These are phyloP conservation scores for Fusarium tjaetaba DNA, from an alignment of 2,329 filamentous ascomycete species.

Conservation along the genomic window DNA sequence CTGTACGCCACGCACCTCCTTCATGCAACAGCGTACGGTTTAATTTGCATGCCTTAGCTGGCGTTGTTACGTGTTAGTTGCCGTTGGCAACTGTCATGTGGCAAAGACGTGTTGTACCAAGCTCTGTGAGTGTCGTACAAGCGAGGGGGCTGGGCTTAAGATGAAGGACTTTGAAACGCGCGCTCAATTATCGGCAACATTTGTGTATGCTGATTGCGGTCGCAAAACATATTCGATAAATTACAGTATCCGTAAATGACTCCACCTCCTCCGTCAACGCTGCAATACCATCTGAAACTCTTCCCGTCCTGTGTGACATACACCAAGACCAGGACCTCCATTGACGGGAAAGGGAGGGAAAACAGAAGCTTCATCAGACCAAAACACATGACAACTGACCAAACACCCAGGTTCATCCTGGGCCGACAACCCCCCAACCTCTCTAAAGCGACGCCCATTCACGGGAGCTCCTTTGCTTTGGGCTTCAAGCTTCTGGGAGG, in stretches of 20 bases:
- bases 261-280: background rate
- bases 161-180: background rate
- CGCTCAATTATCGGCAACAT: background rate
- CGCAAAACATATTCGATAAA: background rate
- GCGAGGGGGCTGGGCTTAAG: background rate
- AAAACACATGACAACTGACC: background rate
- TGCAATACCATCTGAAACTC: background rate
- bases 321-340: background rate
- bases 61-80: background rate
- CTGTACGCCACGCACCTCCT: background rate
- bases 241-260: background rate
- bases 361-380: background rate
- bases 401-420: background rate
- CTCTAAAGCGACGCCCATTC: too few species aligned
- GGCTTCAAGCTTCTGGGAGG: background rate
- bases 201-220: background rate
- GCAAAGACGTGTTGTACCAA: too few species aligned
- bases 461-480: background rate
- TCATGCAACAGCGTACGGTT: background rate
- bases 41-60: background rate
- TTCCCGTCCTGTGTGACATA: background rate
- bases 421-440: background rate
- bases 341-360: background rate
- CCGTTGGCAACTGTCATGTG: background rate
- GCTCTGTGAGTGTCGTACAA: background rate